phyloP scores from a whole-genome alignment of 176 grass and related monocot species.

The Alopecurus myosuroides region DNA sequence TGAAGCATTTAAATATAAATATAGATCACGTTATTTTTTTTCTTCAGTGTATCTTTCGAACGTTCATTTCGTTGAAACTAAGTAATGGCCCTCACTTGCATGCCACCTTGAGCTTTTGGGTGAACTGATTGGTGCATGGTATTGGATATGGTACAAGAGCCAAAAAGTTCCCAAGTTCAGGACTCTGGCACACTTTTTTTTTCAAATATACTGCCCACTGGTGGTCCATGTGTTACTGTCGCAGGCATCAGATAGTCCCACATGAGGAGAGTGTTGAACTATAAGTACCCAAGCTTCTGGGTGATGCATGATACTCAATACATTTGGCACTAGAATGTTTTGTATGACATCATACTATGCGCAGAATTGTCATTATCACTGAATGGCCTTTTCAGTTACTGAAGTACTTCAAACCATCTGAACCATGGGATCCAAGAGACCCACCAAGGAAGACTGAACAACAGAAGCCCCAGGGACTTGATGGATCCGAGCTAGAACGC shows the following conservation, averaged over 20 bases:
- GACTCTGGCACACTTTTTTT: not conserved
- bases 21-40: not conserved
- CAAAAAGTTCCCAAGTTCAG: not conserved
- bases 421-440: slow-evolving; percentile 36
- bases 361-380: not conserved
- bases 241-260: not conserved
- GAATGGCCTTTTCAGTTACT: slow-evolving; percentile 44
- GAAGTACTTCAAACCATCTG: slow-evolving; percentile 28
- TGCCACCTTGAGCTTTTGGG: not conserved
- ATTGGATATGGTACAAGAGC: not conserved
- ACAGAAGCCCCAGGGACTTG: not conserved
- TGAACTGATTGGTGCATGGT: not conserved
- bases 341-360: not conserved
- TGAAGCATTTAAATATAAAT: not conserved
- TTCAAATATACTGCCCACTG: not conserved
- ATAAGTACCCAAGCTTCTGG: not conserved
- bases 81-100: not conserved
- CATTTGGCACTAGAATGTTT: not conserved
- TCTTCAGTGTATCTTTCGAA: not conserved
- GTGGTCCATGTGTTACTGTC: not conserved
- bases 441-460: not conserved
- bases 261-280: not conserved
- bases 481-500: not conserved
- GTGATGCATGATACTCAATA: not conserved
- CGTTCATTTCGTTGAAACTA: not conserved